These are phyloP conservation scores for Rhizopogon rudus DNA, from an alignment of 768 basidiomycete species.

Conservation along the genomic window DNA sequence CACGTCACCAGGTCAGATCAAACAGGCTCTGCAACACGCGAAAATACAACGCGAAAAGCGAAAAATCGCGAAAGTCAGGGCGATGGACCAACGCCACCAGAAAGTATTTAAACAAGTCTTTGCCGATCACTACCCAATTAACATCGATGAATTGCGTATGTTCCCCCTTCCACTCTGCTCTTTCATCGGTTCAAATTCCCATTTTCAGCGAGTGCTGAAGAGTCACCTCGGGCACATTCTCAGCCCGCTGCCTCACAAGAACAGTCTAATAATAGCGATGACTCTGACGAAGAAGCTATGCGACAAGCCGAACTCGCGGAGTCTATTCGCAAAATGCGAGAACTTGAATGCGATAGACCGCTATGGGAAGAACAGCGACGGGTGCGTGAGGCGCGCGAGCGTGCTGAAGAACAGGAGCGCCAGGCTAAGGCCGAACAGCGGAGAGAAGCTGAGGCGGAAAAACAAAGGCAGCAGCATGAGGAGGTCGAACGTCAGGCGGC, in stretches of 20 bases:
- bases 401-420: conserved; percentile 36
- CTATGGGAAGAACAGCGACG: conserved; percentile 54
- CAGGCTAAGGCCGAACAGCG: conserved; percentile 29
- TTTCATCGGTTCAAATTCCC: neutral
- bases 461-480: conserved; percentile 18
- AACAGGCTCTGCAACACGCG: conserved; percentile 34
- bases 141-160: conserved; percentile 31
- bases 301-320: conserved; percentile 48
- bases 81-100: conserved; percentile 33
- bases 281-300: conserved; percentile 30
- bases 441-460: conserved; percentile 27
- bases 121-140: neutral
- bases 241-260: conserved; percentile 4
- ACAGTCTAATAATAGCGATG: neutral
- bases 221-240: neutral
- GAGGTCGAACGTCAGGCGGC: conserved; percentile 20
- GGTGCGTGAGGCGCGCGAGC: conserved; percentile 38
- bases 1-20: conserved; percentile 36
- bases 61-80: conserved; percentile 36
- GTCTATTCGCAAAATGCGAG: conserved; percentile 62
- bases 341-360: conserved; percentile 60
- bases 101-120: conserved; percentile 33
- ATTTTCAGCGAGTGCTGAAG: neutral
- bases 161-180: too few species aligned
- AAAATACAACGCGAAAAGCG: conserved; percentile 34